phyloP scores from a whole-genome alignment of 2,329 filamentous ascomycete species.

The Hypomyces perniciosus region DNA sequence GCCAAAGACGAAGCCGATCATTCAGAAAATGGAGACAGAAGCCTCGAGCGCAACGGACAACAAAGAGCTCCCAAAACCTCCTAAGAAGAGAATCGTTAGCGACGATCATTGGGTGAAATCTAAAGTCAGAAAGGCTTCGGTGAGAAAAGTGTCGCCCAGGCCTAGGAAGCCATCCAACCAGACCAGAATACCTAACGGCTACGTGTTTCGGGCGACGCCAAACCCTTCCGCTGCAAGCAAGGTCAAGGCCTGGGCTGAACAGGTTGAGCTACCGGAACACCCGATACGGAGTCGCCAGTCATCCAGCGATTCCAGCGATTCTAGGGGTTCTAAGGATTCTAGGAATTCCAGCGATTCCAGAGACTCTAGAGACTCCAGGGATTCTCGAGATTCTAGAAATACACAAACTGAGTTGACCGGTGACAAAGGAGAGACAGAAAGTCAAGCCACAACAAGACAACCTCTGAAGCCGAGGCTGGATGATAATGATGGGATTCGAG shows the following conservation, averaged over 20 bases:
- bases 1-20: constrained; percentile 21
- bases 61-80: constrained; percentile 45
- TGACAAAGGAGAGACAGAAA: constrained; percentile 22
- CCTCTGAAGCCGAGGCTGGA: constrained; percentile 18
- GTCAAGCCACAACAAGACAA: constrained; percentile 24
- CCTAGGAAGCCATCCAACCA: constrained; percentile 22
- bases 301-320: constrained; percentile 18
- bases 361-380: too few species aligned
- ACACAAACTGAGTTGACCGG: constrained; percentile 23
- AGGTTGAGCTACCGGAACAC: constrained; percentile 40
- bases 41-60: constrained; percentile 15
- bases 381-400: too few species aligned
- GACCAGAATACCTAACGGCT: constrained; percentile 50
- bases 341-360: too few species aligned
- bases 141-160: constrained; percentile 36
- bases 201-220: constrained; percentile 45
- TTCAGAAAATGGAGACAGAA: constrained; percentile 10
- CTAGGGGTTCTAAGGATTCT: too few species aligned
- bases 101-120: constrained; percentile 80
- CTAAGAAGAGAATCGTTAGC: constrained; percentile 87
- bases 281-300: constrained; percentile 31
- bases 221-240: constrained; percentile 54
- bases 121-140: constrained; percentile 46
- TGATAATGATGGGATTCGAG: constrained; percentile 39
- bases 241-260: constrained; percentile 56